phyloP scores from a whole-genome alignment of 257 asterid species.

The Solanum sitiens region DNA sequence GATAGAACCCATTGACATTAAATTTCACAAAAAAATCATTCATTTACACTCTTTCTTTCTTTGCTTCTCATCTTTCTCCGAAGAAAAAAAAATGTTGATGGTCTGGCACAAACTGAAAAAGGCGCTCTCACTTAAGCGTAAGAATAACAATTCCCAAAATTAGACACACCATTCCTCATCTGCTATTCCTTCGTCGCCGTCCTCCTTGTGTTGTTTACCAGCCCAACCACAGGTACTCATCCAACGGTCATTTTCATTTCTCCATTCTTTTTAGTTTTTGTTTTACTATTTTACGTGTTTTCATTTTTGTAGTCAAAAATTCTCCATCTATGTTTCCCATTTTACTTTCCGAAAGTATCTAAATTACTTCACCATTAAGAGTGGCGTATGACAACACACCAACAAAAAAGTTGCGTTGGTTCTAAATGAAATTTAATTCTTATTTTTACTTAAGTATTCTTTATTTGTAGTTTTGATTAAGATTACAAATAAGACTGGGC shows the following conservation, averaged over 20 bases:
- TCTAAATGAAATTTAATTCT: no score
- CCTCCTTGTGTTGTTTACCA: background rate
- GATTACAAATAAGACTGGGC: no score
- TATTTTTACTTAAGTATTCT: no score
- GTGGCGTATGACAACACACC: no score
- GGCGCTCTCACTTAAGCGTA: conserved; percentile 1
- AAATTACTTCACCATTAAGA: no score
- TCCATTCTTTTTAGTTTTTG: background rate
- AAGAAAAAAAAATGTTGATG: background rate
- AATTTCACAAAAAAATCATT: no score
- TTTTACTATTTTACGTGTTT: background rate
- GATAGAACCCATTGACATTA: no score
- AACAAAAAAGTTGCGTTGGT: no score
- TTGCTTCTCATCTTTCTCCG: background rate
- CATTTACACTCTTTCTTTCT: background rate
- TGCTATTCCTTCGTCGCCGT: background rate
- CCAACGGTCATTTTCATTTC: background rate
- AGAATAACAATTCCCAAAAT: background rate
- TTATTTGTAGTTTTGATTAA: no score
- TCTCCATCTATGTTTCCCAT: no score
- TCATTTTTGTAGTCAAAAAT: background rate
- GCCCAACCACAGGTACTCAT: background rate
- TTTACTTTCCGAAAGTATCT: no score
- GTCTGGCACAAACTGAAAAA: conserved; percentile 11
- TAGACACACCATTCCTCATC: background rate